Conservation (phyloP, 2,329 filamentous ascomycete species). For the Aspergillus sp. region DNA sequence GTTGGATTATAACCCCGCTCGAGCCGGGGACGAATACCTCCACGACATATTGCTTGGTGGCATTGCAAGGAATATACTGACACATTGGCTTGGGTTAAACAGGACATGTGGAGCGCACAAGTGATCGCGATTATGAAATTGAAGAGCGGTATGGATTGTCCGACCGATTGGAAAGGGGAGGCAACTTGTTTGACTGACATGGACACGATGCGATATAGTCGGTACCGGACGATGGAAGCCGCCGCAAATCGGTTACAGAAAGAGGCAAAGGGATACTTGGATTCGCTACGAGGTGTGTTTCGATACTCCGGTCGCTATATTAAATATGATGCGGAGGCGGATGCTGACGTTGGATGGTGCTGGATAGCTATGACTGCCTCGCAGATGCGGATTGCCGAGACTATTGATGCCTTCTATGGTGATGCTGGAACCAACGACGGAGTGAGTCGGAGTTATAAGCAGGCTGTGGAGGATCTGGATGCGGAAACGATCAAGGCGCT, state of each 20-base stretch:
- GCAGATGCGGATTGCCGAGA: constrained; percentile 72
- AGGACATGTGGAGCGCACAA: constrained; percentile 97
- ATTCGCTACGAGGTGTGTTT: constrained; percentile 78
- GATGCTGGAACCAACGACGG: constrained; percentile 93
- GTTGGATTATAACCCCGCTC: constrained; percentile 25
- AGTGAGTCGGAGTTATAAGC: constrained; percentile 95
- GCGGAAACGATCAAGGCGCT: constrained; percentile 98
- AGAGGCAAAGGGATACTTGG: constrained; percentile 96
- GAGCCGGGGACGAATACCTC: background rate
- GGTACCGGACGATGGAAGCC: constrained; percentile 96
- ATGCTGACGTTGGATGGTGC: constrained; percentile 11
- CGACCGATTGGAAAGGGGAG: background rate
- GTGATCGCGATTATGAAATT: constrained; percentile 97
- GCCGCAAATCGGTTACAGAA: constrained; percentile 91
- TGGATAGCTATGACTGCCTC: constrained; percentile 90
- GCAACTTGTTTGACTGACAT: constrained; percentile 13
- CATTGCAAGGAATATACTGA: background rate
- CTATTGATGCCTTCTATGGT: constrained; percentile 98
- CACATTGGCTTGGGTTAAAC: constrained; percentile 4
- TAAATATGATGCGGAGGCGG: background rate
- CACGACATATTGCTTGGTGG: background rate
- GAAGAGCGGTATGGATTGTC: constrained; percentile 70
- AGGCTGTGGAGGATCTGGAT: constrained; percentile 95
- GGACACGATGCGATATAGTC: constrained; percentile 54
- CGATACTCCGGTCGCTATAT: background rate